Base-by-base conservation (phyloP, 805 yeast genomes). In the Candida tallmaniae region DNA sequence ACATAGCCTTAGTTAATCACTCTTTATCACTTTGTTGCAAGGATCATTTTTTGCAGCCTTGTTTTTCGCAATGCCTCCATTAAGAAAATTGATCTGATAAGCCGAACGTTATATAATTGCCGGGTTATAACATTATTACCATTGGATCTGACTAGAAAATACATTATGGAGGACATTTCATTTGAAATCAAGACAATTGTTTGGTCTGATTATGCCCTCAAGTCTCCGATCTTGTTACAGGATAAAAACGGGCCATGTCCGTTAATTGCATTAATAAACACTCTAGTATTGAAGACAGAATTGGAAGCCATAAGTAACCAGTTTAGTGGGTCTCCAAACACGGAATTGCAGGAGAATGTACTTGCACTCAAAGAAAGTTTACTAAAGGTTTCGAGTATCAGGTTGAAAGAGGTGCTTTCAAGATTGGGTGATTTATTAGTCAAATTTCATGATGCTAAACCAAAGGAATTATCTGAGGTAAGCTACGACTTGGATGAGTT, bases 241-340 rank as follows among this genome's bases (percentile, higher is more conserved):
- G 84, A 85, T 42, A 66, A 61, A 31, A 86, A 87, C 50, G 96
- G 96, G 0, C 95, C 96, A 0, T 88, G 96, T 52, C 94, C 95
- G 2, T 56, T 89, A 24, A 70, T 89, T 10, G 89, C 96, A 0
- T 59, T 89, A 26, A 70, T 77, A 31, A 89, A 89, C 52, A 73
- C 86, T 0, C 53, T 89, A 11, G 52, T 86, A 5, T 55, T 88
- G 13, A 60, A 76, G 3, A 47, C 54, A 31, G 77, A 71, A 37
- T 36, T 58, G 8, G 44, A 31, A 21, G 22, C 17, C 11, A 30
- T 37, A 17, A 27, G 31, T 17, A 23, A 34, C 40, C 29, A 25
- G 42, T 23, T 38, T n/a, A 23, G 31, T 11, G 41, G 32, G 15
- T 13, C 19, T n/a, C 31, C 33, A 12, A 27, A 25, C 16, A 14